Percentiles rank a stretch among this genome's conserved stretches.
phyloP scores from a whole-genome alignment of 441 rosid genomes.

The Codiaeum variegatum region DNA sequence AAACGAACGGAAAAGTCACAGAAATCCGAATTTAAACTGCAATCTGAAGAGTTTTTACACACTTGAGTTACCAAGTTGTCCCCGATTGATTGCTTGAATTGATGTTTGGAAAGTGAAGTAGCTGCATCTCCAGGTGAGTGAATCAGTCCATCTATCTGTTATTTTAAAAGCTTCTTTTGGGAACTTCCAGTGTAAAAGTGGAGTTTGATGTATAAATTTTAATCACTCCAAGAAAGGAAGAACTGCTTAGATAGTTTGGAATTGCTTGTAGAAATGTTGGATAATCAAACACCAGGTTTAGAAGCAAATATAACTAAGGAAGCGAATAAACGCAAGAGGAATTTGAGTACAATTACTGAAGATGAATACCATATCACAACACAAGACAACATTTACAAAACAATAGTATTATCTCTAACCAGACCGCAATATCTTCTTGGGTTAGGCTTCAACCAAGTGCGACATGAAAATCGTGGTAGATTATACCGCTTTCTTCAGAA shows the following conservation, averaged over 20 bases:
- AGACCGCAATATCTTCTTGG: conserved; percentile 49
- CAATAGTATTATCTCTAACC: conserved; percentile 30
- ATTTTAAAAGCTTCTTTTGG: background rate
- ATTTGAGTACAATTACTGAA: conserved; percentile 1
- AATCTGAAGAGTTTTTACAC: no score
- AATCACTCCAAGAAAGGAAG: background rate
- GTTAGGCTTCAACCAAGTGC: conserved; percentile 23
- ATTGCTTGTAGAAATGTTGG: background rate
- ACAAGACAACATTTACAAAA: conserved; percentile 26
- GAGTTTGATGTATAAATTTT: background rate
- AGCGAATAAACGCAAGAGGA: conserved; percentile 24
- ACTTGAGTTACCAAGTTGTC: background rate
- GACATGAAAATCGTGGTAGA: conserved; percentile 37
- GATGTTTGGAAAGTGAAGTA: conserved; percentile 29
- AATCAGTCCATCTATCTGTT: conserved; percentile 45
- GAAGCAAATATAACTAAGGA: conserved; percentile 8
- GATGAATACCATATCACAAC: conserved; percentile 4
- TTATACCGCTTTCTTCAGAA: conserved; percentile 37
- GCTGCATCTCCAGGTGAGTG: conserved; percentile 88
- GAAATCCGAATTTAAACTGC: no score
- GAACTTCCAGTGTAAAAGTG: background rate
- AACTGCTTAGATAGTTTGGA: background rate
- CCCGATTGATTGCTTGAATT: background rate
- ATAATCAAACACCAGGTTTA: background rate
- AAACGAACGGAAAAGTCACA: no score